Base-by-base conservation (phyloP, 768 basidiomycete species). In the Mycena indigotica region DNA sequence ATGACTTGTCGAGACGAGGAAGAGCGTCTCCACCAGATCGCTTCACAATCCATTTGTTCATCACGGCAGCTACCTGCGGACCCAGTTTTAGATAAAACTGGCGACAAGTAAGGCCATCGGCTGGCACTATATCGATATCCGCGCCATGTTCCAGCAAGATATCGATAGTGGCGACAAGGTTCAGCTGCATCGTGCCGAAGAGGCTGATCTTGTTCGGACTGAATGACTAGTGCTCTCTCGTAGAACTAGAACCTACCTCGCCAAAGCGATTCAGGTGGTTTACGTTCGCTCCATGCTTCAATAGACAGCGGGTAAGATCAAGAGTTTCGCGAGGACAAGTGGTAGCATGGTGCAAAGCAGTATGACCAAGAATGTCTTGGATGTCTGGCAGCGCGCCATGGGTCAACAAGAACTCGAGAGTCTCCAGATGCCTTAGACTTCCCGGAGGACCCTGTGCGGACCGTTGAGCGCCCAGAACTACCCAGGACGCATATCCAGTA, bases 251-350 rank as follows among this genome's bases (percentile, higher is more conserved):
- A n/a, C n/a, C 45, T 13, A 56, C 56, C 52, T 62, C 75, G 2
- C 83, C 83, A 53, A 78, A 82, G 15, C 76, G 75, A 50, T 80
- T 80, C 57, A 73, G 81, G 4, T 73, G 70, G 61, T 86, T 77
- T 5, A 78, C 74, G 56, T 84, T 72, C 5, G 81, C 84, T 3
- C 80, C 81, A 15, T 70, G 67, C 53, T 73, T 66, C 19, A 85
- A 56, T 23, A 86, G 69, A 15, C 70, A 58, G 17, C 73, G 75
- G 0, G 71, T 67, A 19, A 82, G 65, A 10, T 73, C 69, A 5
- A 67, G 44, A 23, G 70, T 65, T 2, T 45, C 19, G 2, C 28
- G 51, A 0, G 66, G 64, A 0, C 70, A 69, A 4, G 72, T 73
- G 5, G 75, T 74, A 0, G 73, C 70, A 63, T 84, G 82, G 50